Percentiles rank a stretch among this genome's conserved stretches.
These are phyloP conservation scores for Colletotrichum melonis DNA, from an alignment of 2,329 filamentous ascomycete species.

Conservation along the genomic window DNA sequence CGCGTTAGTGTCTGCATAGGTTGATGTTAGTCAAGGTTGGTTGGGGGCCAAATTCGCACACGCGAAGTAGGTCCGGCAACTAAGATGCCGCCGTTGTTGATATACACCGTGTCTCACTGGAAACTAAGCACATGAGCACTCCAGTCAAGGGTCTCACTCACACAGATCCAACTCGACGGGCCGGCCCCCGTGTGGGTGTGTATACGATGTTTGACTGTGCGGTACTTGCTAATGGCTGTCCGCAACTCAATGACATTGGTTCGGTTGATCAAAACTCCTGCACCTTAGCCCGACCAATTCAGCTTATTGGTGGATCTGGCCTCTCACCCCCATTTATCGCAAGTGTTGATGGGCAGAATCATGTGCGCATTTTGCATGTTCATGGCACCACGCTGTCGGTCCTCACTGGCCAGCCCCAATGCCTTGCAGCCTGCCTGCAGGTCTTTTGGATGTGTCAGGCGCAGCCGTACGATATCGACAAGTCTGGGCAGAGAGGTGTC, in stretches of 20 bases:
- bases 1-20: not conserved
- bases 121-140: slow-evolving; percentile 17
- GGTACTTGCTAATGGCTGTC: slow-evolving; percentile 28
- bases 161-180: slow-evolving; percentile 25
- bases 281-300: slow-evolving; percentile 20
- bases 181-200: slow-evolving; percentile 24
- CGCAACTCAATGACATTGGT: slow-evolving; percentile 22
- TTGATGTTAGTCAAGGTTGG: not conserved
- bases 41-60: slow-evolving; percentile 19
- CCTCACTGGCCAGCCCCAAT: slow-evolving; percentile 18
- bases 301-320: slow-evolving; percentile 29
- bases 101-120: slow-evolving; percentile 15
- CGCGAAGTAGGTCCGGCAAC: slow-evolving; percentile 19
- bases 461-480: slow-evolving; percentile 14
- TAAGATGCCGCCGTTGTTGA: slow-evolving; percentile 21
- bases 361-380: slow-evolving; percentile 22
- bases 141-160: not conserved
- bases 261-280: slow-evolving; percentile 17
- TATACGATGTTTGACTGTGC: slow-evolving; percentile 18
- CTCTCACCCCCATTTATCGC: not conserved
- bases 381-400: slow-evolving; percentile 24
- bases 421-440: slow-evolving; percentile 18
- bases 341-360: slow-evolving; percentile 23
- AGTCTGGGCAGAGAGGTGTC: not conserved
- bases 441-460: slow-evolving; percentile 30